Evolutionary conservation across 495 filamentous ascomycete genomes (phyloP), one percentile per base, ranked within the genome.

Genomic region (Elasticomyces elasticus): DNA sequence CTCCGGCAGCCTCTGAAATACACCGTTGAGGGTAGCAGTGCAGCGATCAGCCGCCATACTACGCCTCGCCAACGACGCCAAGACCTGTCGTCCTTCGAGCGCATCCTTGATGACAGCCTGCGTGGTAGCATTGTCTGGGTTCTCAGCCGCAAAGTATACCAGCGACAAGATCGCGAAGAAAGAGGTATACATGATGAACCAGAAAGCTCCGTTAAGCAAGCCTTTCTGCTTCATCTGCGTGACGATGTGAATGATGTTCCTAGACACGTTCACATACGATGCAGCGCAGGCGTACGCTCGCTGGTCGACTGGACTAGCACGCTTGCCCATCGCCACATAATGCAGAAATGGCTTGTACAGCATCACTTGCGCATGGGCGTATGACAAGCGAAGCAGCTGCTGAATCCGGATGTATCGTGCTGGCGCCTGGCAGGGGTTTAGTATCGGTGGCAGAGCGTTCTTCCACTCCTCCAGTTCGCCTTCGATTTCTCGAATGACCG

Each of bases 141-240:
- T 96, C 67, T 95, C 91, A 13, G 95, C 69, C 0, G 88, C 87
- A 62, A 84, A 96, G 69, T 90, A 98, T 13, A 95, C 73, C 52
- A 97, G 70, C 0, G 89, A 89, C 10, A 98, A 74, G 40, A 96
- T 89, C 22, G 89, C 84, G 66, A 95, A 97, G 70, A 95, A 97
- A 13, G 88, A 86, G 1, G 92, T 94, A 60, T 96, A 97, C 71
- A 95, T 88, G 44, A 85, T 86, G 61, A 95, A 96, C 92, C 92
- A 98, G 70, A 90, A 95, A 0, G 89, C 86, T 0, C 92, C 92
- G 61, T 86, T 85, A 22, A 98, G 76, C 11, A 94, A 74, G 0
- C 82, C 83, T 58, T 82, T 77, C 62, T 82, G 85, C 56, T 90
- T 87, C 81, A 97, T 96, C 58, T 92, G 85, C 25, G 80, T 80